Evolutionary conservation across 768 basidiomycete genomes (phyloP).

Genomic region (Cystofilobasidium ferigula): DNA sequence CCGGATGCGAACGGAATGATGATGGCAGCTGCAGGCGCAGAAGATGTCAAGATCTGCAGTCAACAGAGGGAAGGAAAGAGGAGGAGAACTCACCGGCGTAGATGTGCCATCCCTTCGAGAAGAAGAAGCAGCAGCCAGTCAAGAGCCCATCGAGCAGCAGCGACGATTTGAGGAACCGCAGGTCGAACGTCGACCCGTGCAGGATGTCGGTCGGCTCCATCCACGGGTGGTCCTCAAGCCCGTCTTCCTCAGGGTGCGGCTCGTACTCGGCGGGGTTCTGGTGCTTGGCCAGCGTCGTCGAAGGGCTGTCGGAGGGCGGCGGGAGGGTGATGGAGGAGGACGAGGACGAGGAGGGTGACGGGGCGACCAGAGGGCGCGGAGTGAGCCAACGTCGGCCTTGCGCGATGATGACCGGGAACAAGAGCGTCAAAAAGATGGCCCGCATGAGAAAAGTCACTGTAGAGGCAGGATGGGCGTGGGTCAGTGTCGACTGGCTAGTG

Average conservation of each 20-base stretch:
- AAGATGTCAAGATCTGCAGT: neutral
- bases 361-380: neutral
- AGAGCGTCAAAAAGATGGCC: conserved; percentile 32
- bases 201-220: conserved; percentile 6
- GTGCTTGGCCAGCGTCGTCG: neutral
- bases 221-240: neutral
- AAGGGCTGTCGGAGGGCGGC: neutral
- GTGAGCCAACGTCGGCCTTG: conserved; percentile 28
- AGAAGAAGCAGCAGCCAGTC: conserved; percentile 25
- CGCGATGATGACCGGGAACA: conserved; percentile 30
- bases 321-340: conserved; percentile 10
- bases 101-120: conserved; percentile 30
- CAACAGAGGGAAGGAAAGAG: neutral
- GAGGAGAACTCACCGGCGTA: neutral
- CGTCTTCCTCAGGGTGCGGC: neutral
- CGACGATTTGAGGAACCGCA: conserved; percentile 33
- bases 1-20: conserved; percentile 37
- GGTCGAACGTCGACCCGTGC: conserved; percentile 35
- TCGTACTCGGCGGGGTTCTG: conserved; percentile 9
- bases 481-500: no score
- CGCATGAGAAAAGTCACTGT: conserved; percentile 30
- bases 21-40: conserved; percentile 30
- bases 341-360: conserved; percentile 1
- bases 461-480: neutral
- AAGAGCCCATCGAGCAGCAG: conserved; percentile 35